phyloP scores from a whole-genome alignment of 352 stramenopile species.

The Phytophthora kernoviae region DNA sequence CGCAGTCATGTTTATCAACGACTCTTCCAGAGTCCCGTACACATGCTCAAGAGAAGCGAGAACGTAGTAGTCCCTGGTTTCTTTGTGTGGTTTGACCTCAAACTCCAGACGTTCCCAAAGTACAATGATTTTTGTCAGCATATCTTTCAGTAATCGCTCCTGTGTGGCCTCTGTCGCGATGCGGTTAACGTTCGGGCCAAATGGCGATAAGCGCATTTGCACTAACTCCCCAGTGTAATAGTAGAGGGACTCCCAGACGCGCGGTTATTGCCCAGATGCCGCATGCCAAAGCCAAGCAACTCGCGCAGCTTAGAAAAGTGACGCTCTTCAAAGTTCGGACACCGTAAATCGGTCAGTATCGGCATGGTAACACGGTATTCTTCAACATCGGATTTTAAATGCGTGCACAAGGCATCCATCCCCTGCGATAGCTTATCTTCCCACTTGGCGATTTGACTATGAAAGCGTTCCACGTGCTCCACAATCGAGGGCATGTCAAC shows the following conservation, averaged over 20 bases:
- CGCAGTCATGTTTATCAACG: conserved; percentile 89
- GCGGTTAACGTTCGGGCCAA: conserved; percentile 75
- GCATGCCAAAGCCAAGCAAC: conserved; percentile 83
- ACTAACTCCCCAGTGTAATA: conserved; percentile 83
- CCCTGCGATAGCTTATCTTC: conserved; percentile 58
- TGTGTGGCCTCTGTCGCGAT: conserved; percentile 89
- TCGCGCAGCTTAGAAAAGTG: conserved; percentile 60
- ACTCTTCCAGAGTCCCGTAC: conserved; percentile 88
- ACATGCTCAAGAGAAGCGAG: conserved; percentile 81
- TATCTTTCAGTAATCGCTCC: conserved; percentile 87
- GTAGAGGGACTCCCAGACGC: conserved; percentile 5
- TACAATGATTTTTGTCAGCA: conserved; percentile 85
- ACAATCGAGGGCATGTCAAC: conserved; percentile 76
- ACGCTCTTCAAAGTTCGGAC: conserved; percentile 63
- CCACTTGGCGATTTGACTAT: conserved; percentile 48
- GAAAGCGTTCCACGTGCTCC: conserved; percentile 70
- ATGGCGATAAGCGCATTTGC: conserved; percentile 75
- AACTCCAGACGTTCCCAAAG: conserved; percentile 89
- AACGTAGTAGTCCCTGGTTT: conserved; percentile 89
- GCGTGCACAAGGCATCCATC: conserved; percentile 47
- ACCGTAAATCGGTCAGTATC: conserved; percentile 66
- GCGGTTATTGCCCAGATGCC: conserved; percentile 24
- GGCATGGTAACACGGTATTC: conserved; percentile 85
- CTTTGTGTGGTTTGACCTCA: conserved; percentile 91
- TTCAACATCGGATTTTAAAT: conserved; percentile 81